Conservation (phyloP, 345 rosid genomes). For the Kernera saxatilis region DNA sequence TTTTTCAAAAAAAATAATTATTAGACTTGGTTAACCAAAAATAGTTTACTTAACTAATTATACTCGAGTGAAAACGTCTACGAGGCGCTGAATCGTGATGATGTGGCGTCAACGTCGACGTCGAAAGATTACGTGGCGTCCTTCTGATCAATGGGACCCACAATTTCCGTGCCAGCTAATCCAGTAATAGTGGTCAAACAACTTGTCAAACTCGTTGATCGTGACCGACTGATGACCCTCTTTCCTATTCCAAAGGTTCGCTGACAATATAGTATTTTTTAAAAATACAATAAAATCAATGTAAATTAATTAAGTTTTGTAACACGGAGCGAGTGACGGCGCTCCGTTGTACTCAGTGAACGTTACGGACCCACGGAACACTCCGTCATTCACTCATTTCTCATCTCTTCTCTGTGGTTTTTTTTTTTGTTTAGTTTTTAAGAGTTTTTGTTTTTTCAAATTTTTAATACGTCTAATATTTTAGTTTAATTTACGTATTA, state of each 20-base stretch:
- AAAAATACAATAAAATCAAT: not conserved
- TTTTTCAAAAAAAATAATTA: no score
- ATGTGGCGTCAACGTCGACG: not conserved
- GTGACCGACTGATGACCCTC: not conserved
- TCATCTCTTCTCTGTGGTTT: not conserved
- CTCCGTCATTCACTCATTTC: not conserved
- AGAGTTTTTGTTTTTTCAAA: no score
- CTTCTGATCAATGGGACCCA: not conserved
- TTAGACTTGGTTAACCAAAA: not conserved
- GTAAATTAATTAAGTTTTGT: not conserved
- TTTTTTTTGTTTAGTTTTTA: not conserved
- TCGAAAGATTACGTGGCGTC: not conserved
- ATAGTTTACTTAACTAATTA: not conserved
- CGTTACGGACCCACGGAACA: slow-evolving; percentile 20
- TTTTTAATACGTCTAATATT: not conserved
- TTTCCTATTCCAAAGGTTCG: not conserved
- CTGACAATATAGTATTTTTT: not conserved
- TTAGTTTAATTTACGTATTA: not conserved
- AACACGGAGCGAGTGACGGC: slow-evolving; percentile 2
- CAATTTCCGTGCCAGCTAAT: not conserved
- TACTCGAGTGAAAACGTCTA: not conserved
- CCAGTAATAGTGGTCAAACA: not conserved
- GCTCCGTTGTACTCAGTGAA: slow-evolving; percentile 10
- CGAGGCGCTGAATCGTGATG: not conserved
- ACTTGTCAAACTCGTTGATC: not conserved